These are phyloP conservation scores for Carex parvula DNA, from an alignment of 176 grass and related monocot species.

Conservation along the genomic window DNA sequence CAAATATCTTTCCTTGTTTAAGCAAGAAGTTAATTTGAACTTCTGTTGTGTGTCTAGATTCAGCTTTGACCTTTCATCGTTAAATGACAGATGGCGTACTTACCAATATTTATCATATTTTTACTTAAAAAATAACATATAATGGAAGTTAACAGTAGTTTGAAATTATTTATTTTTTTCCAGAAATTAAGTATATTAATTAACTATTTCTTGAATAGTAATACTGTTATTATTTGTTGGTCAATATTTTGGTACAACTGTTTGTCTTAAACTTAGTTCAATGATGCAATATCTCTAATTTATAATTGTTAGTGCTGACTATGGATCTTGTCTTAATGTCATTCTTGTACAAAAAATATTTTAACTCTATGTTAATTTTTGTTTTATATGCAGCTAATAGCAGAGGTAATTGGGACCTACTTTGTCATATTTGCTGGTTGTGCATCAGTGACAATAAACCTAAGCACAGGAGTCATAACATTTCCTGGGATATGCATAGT, in stretches of 20 bases:
- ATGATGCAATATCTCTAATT: not conserved
- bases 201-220: not conserved
- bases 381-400: constrained; percentile 40
- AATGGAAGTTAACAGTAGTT: not conserved
- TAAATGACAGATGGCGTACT: not conserved
- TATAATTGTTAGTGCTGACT: not conserved
- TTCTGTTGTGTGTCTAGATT: not conserved
- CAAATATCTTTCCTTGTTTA: not conserved
- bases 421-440: constrained; percentile 85
- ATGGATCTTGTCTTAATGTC: not conserved
- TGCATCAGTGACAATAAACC: constrained; percentile 61
- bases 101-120: not conserved
- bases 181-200: not conserved
- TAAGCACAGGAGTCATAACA: constrained; percentile 47
- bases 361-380: not conserved
- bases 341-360: not conserved
- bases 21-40: not conserved
- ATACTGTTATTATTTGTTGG: not conserved
- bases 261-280: not conserved
- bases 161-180: not conserved
- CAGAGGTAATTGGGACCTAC: constrained; percentile 70
- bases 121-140: not conserved
- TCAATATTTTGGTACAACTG: constrained; percentile 1
- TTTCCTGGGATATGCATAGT: constrained; percentile 75
- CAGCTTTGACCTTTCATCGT: not conserved